Evolutionary conservation across 768 basidiomycete species (phyloP).

Genomic region (Rhizopogon sp.): DNA sequence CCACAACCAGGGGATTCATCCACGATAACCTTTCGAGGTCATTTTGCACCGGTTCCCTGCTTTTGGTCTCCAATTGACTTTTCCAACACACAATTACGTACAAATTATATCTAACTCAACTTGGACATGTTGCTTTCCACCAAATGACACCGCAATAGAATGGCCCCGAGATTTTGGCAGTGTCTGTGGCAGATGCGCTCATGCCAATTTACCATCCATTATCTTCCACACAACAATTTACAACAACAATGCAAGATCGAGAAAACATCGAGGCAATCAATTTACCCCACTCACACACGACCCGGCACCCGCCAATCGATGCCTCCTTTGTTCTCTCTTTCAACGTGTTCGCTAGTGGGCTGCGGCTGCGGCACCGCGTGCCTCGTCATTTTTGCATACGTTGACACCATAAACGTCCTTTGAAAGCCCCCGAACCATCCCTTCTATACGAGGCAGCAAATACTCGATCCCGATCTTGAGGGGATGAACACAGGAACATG

Average conservation of each 20-base stretch:
- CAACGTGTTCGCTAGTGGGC: slow-evolving; percentile 20
- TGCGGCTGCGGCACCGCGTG: slow-evolving; percentile 15
- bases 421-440: neutral
- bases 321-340: neutral
- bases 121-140: slow-evolving; percentile 24
- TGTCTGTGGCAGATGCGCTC: slow-evolving; percentile 15
- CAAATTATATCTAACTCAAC: slow-evolving; percentile 23
- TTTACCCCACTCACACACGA: slow-evolving; percentile 4
- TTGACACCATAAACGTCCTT: slow-evolving; percentile 11
- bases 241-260: neutral
- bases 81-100: slow-evolving; percentile 23
- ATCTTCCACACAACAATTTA: neutral
- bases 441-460: neutral
- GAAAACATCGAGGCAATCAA: neutral
- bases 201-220: neutral
- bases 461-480: neutral
- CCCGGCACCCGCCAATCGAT: slow-evolving; percentile 9
- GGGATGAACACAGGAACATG: neutral
- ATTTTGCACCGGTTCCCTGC: slow-evolving; percentile 20
- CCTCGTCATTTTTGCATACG: slow-evolving; percentile 9
- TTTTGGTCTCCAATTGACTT: slow-evolving; percentile 10
- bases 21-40: slow-evolving; percentile 32
- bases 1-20: slow-evolving; percentile 12
- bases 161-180: slow-evolving; percentile 25
- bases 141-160: slow-evolving; percentile 24